Percentiles rank a stretch among this genome's conserved stretches.
Evolutionary conservation across 345 rosid species (phyloP).

Genomic region (Eucalyptus dawsonii): DNA sequence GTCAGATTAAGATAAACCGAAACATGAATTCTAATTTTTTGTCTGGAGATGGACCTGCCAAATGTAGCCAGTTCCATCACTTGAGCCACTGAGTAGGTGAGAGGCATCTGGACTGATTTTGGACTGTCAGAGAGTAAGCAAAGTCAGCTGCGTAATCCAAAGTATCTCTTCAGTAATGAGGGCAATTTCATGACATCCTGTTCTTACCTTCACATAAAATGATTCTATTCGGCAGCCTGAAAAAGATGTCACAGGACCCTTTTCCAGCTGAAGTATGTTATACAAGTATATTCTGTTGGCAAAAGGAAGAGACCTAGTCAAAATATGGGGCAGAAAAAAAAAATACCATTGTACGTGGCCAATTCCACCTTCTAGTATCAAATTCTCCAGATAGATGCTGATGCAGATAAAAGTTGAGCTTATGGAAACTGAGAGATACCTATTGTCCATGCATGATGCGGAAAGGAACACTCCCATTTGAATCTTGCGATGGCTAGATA

Average conservation of each 20-base stretch:
- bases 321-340: neutral
- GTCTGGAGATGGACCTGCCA: conserved; percentile 61
- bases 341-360: neutral
- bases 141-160: neutral
- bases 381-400: neutral
- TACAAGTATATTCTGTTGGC: conserved; percentile 43
- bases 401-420: neutral
- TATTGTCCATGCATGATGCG: conserved; percentile 91
- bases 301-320: neutral
- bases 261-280: conserved; percentile 63
- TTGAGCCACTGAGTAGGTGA: conserved; percentile 76
- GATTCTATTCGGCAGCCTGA: conserved; percentile 71
- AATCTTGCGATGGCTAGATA: conserved; percentile 84
- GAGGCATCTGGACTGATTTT: conserved; percentile 84
- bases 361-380: neutral
- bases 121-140: conserved; percentile 24
- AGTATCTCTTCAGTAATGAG: neutral
- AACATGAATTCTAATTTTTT: neutral
- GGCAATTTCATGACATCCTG: neutral
- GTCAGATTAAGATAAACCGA: neutral
- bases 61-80: conserved; percentile 71
- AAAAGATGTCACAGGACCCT: conserved; percentile 63
- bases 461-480: conserved; percentile 59
- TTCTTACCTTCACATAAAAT: conserved; percentile 72
- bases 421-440: conserved; percentile 14